Conservation (phyloP, 768 basidiomycete species). For the Tephrocybe sp. region DNA sequence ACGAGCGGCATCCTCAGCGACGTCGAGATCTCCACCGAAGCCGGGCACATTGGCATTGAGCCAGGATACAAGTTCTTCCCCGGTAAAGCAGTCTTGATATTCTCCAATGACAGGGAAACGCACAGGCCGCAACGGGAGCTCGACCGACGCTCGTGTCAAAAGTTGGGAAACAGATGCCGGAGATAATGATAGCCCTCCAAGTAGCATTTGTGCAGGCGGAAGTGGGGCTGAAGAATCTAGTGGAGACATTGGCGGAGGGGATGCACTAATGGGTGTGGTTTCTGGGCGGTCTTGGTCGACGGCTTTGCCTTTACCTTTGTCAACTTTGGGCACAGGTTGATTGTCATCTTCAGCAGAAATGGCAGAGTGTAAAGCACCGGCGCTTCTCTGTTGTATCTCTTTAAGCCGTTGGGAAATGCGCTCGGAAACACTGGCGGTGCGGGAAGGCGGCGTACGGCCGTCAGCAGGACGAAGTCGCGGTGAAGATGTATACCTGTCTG, state of each 20-base stretch:
- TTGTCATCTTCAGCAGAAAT: constrained; percentile 32
- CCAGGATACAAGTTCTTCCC: constrained; percentile 89
- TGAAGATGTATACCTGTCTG: constrained; percentile 81
- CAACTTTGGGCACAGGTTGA: constrained; percentile 52
- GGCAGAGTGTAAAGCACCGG: constrained; percentile 31
- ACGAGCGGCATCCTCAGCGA: constrained; percentile 71
- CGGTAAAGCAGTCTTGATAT: constrained; percentile 83
- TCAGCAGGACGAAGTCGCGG: constrained; percentile 64
- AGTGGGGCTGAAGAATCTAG: constrained; percentile 41
- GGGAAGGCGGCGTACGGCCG: constrained; percentile 50
- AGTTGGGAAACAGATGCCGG: constrained; percentile 66
- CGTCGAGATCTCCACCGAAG: constrained; percentile 74
- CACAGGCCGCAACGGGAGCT: constrained; percentile 68
- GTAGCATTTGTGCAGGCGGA: constrained; percentile 54
- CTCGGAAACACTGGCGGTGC: constrained; percentile 81
- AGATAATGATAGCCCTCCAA: constrained; percentile 73
- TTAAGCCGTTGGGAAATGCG: constrained; percentile 81
- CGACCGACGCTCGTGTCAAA: constrained; percentile 65
- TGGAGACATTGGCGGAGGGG: constrained; percentile 66
- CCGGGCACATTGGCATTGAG: constrained; percentile 73
- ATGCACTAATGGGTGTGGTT: constrained; percentile 35
- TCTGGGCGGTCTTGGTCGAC: constrained; percentile 33
- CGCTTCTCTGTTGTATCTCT: constrained; percentile 66
- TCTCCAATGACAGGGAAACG: constrained; percentile 81
- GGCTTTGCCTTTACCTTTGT: constrained; percentile 81